Conservation (phyloP, 805 yeast genomes). For the Peterozyma xylosa region DNA sequence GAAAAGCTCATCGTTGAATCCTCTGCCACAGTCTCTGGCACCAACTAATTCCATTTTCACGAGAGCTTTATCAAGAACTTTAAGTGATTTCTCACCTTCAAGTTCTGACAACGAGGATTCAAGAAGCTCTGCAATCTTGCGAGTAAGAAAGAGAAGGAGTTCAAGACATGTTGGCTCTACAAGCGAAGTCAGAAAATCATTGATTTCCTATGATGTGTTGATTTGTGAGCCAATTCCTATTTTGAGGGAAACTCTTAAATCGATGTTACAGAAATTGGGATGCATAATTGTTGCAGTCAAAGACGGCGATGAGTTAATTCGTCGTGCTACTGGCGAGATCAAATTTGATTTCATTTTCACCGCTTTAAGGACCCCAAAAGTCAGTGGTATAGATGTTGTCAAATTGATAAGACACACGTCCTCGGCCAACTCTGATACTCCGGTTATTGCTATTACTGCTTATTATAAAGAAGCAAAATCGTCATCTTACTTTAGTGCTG, state of each 20-base stretch:
- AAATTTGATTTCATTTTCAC: constrained; percentile 80
- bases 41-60: constrained; percentile 9
- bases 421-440: constrained; percentile 71
- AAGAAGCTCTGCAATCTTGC: constrained; percentile 37
- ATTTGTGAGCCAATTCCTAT: constrained; percentile 86
- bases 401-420: constrained; percentile 69
- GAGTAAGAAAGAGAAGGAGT: constrained; percentile 48
- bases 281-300: constrained; percentile 74
- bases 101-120: constrained; percentile 62
- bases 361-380: constrained; percentile 59
- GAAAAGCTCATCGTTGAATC: background rate
- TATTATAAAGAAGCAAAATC: constrained; percentile 58
- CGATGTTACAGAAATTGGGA: constrained; percentile 58
- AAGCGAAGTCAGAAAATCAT: constrained; percentile 8
- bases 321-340: constrained; percentile 76
- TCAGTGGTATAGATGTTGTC: constrained; percentile 70
- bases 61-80: constrained; percentile 14
- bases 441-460: constrained; percentile 69
- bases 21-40: background rate
- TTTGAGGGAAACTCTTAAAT: constrained; percentile 59
- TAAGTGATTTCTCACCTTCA: constrained; percentile 35
- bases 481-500: constrained; percentile 52
- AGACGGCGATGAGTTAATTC: constrained; percentile 75
- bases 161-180: constrained; percentile 28
- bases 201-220: constrained; percentile 43